phyloP scores from a whole-genome alignment of 441 rosid genomes.

The Lepidium campestre region DNA sequence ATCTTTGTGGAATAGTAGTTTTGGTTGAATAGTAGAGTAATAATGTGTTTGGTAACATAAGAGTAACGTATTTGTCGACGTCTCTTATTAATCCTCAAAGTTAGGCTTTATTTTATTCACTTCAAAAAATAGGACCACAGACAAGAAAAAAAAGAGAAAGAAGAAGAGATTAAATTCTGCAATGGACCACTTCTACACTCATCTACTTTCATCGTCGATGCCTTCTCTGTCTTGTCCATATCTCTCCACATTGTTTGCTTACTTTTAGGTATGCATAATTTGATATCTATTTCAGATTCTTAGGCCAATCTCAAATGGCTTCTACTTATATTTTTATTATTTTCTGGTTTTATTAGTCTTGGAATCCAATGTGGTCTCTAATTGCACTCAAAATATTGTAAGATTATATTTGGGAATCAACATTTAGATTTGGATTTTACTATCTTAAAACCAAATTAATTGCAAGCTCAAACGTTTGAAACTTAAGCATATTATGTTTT shows the following conservation, averaged over 20 bases:
- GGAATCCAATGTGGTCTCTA: conserved; percentile 19
- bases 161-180: conserved; percentile 21
- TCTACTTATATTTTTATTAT: not conserved
- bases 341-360: not conserved
- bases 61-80: not conserved
- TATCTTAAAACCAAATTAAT: not conserved
- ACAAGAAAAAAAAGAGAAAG: conserved; percentile 3
- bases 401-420: not conserved
- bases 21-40: not conserved
- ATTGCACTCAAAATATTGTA: not conserved
- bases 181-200: conserved; percentile 33
- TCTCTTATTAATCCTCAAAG: conserved; percentile 18
- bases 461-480: not conserved
- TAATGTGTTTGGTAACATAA: not conserved
- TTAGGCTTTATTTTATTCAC: conserved; percentile 29
- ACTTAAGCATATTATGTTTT: not conserved
- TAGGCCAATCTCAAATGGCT: conserved; percentile 18
- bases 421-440: not conserved
- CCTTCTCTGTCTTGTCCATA: conserved; percentile 22
- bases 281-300: conserved; percentile 22
- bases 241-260: conserved; percentile 27
- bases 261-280: conserved; percentile 17
- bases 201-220: conserved; percentile 21
- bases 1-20: not conserved
- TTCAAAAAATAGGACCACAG: conserved; percentile 26